Evolutionary conservation across 208 protist genomes (phyloP), one percentile per base, ranked within the genome.

Genomic region (Wallacemonas sp.): DNA sequence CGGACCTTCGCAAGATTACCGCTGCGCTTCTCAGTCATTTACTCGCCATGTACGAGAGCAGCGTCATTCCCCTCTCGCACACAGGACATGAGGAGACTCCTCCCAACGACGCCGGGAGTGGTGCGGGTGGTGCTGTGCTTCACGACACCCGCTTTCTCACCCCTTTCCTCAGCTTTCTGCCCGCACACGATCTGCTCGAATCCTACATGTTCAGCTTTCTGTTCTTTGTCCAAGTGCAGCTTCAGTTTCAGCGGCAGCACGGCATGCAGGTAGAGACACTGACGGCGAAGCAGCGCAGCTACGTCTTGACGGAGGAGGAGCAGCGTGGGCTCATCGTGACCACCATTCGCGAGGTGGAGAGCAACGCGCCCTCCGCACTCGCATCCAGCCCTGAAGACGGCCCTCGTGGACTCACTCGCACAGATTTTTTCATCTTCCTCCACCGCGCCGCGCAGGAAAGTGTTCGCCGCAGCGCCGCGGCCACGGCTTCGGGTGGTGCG

Each of bases 191-290:
- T 53, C 72, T 93, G 41, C 33, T 54, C 45, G 36, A 74, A 33
- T 75, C 56, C 15, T 89, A 88, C 56, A 70, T 93, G 21, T 77
- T 67, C 17, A 64, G 65, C 11, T 86, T 90, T 26, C 63, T 93
- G 9, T 80, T 83, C 62, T 89, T 91, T 87, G 68, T 89, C 31
- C 83, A 90, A 61, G 70, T 83, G 55, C 86, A 93, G 56, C 75
- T 93, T 39, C 73, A 86, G 65, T 72, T 84, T 24, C 77, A 83
- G 58, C 74, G 72, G 53, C 66, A 81, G 33, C 33, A 46, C 27
- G 49, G 39, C 33, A 44, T 69, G 22, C 68, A 84, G 26, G 46
- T 45, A 12, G 42, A 49, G 42, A 1, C 42, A 6, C 70, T 85
- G 2, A 47, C 76, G 11, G 70, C 67, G 17, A 34, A 66, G 36